Conservation (phyloP, 345 rosid genomes). For the Arabidopsis suecica region DNA sequence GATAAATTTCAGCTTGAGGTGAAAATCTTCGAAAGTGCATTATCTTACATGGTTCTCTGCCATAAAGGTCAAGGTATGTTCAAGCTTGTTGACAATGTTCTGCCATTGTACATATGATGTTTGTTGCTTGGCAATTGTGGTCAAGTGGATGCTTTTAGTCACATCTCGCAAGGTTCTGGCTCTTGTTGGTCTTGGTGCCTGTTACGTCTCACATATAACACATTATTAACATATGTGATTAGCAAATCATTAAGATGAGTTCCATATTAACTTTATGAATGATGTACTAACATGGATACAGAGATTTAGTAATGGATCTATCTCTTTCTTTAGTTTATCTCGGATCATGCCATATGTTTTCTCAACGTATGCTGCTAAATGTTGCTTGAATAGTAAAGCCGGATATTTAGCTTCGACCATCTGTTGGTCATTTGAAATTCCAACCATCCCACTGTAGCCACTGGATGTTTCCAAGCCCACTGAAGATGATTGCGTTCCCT, state of each 20-base stretch:
- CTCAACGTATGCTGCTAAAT: conserved; percentile 72
- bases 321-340: conserved; percentile 69
- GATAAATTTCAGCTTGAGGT: conserved; percentile 7
- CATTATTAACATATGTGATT: not conserved
- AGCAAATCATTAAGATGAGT: conserved; percentile 16
- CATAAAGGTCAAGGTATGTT: conserved; percentile 52
- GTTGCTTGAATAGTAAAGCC: conserved; percentile 74
- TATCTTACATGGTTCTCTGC: conserved; percentile 58
- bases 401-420: conserved; percentile 78
- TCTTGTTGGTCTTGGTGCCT: conserved; percentile 64
- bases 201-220: conserved; percentile 32
- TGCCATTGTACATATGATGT: conserved; percentile 69
- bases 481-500: conserved; percentile 58
- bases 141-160: conserved; percentile 53
- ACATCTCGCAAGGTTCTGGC: conserved; percentile 51
- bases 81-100: conserved; percentile 60
- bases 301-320: conserved; percentile 58
- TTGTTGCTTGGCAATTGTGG: conserved; percentile 56
- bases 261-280: conserved; percentile 23
- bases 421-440: conserved; percentile 50
- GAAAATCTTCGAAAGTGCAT: not conserved
- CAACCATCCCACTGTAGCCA: conserved; percentile 68
- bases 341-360: conserved; percentile 71
- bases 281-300: conserved; percentile 63
- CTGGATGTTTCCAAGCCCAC: conserved; percentile 54